Conservation (phyloP, 108 stramenopile genomes). For the Seminavis robusta region DNA sequence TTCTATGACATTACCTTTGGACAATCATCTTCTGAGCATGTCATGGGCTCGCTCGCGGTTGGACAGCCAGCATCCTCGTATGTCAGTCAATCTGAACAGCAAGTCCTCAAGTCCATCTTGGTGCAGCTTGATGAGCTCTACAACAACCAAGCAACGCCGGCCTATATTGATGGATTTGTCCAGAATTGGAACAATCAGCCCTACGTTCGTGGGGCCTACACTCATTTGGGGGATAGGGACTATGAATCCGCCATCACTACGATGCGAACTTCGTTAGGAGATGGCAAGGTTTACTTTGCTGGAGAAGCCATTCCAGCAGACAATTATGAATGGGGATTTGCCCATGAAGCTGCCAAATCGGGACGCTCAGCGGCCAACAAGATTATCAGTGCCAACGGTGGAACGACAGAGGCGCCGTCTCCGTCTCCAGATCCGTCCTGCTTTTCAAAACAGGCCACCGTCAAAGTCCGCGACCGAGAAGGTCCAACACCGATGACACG, state of each 20-base stretch:
- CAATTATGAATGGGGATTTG: not conserved
- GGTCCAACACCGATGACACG: too few relatives aligned
- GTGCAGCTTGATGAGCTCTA: slow-evolving; percentile 14
- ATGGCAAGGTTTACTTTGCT: slow-evolving; percentile 13
- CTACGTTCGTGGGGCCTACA: slow-evolving; percentile 7
- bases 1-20: slow-evolving; percentile 7
- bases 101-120: slow-evolving; percentile 4
- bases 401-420: too few relatives aligned
- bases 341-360: slow-evolving; percentile 18
- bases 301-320: slow-evolving; percentile 5
- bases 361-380: slow-evolving; percentile 11
- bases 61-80: not conserved
- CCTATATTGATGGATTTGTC: slow-evolving; percentile 10
- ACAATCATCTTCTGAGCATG: not conserved
- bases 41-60: slow-evolving; percentile 2
- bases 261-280: too few relatives aligned
- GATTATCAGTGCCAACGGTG: too few relatives aligned
- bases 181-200: slow-evolving; percentile 35
- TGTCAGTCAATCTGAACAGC: slow-evolving; percentile 1
- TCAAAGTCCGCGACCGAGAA: too few relatives aligned
- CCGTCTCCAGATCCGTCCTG: too few relatives aligned
- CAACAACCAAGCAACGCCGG: slow-evolving; percentile 5
- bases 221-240: too few relatives aligned
- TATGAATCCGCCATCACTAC: too few relatives aligned
- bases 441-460: too few relatives aligned